Evolutionary conservation across 495 filamentous ascomycete species (phyloP).

Genomic region (Xanthoparmelia taractica): DNA sequence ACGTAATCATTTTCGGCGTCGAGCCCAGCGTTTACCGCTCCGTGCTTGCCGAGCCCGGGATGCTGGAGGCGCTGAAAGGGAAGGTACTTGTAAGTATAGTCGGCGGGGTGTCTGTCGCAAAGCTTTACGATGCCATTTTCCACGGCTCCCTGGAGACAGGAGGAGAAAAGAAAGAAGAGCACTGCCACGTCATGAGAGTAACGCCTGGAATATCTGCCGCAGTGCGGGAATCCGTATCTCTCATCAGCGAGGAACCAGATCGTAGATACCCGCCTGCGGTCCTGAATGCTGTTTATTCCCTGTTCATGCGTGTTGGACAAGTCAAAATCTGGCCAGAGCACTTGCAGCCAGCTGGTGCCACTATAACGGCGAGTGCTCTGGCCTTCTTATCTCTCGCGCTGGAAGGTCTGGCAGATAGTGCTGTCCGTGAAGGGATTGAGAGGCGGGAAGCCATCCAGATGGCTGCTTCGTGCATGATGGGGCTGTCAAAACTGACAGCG

Average conservation of each 20-base stretch:
- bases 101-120: slow-evolving; percentile 17
- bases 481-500: slow-evolving; percentile 18
- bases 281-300: slow-evolving; percentile 9
- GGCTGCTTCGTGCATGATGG: slow-evolving; percentile 29
- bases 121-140: slow-evolving; percentile 15
- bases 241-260: slow-evolving; percentile 15
- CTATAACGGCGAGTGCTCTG: slow-evolving; percentile 16
- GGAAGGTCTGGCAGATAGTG: slow-evolving; percentile 24
- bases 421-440: slow-evolving; percentile 22
- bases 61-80: slow-evolving; percentile 20
- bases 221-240: slow-evolving; percentile 21
- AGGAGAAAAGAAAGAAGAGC: background rate
- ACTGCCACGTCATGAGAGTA: slow-evolving; percentile 17
- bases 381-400: slow-evolving; percentile 22
- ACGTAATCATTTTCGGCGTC: slow-evolving; percentile 21
- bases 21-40: slow-evolving; percentile 19
- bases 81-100: slow-evolving; percentile 25
- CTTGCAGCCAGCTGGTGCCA: slow-evolving; percentile 18
- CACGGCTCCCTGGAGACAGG: background rate
- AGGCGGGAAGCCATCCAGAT: slow-evolving; percentile 19
- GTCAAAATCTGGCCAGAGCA: slow-evolving; percentile 16
- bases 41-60: slow-evolving; percentile 21
- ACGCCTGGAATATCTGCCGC: slow-evolving; percentile 30
- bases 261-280: background rate
- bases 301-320: slow-evolving; percentile 33